phyloP scores from a whole-genome alignment of 2,329 filamentous ascomycete species.

The Xenosphaeropsis pyriputrescens region DNA sequence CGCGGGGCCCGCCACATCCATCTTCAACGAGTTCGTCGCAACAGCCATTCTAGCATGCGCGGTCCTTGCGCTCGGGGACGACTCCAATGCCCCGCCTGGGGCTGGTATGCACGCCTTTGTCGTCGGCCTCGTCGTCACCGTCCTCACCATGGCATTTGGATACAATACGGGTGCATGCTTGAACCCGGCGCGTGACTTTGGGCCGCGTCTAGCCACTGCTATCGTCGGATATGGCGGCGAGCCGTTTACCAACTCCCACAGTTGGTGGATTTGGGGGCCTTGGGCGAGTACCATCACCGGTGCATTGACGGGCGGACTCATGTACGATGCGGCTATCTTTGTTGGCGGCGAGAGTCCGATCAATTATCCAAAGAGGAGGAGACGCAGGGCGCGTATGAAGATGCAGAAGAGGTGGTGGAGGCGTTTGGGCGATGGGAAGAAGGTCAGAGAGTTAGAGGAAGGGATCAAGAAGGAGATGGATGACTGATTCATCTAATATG shows the following conservation, averaged over 20 bases:
- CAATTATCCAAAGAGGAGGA: slow-evolving; percentile 30
- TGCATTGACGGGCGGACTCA: slow-evolving; percentile 26
- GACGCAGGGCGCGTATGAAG: slow-evolving; percentile 26
- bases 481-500: too few relatives aligned
- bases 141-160: slow-evolving; percentile 23
- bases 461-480: slow-evolving; percentile 1
- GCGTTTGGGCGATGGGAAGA: slow-evolving; percentile 3
- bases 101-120: slow-evolving; percentile 35
- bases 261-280: slow-evolving; percentile 26
- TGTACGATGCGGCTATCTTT: slow-evolving; percentile 36
- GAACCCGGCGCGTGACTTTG: slow-evolving; percentile 33
- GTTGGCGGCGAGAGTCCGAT: slow-evolving; percentile 33
- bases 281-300: slow-evolving; percentile 23
- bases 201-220: slow-evolving; percentile 28
- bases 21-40: slow-evolving; percentile 31
- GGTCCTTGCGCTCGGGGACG: slow-evolving; percentile 28
- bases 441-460: slow-evolving; percentile 1
- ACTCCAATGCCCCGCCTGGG: slow-evolving; percentile 29
- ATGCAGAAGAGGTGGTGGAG: slow-evolving; percentile 18
- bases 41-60: slow-evolving; percentile 24
- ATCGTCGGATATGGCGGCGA: slow-evolving; percentile 26
- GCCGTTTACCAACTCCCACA: slow-evolving; percentile 26
- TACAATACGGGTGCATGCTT: slow-evolving; percentile 31
- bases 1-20: slow-evolving; percentile 22
- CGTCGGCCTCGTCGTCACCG: slow-evolving; percentile 25